Evolutionary conservation across 169 alveolate species (phyloP), one percentile per base, ranked within the genome.

Genomic region (Theileria sp.): DNA sequence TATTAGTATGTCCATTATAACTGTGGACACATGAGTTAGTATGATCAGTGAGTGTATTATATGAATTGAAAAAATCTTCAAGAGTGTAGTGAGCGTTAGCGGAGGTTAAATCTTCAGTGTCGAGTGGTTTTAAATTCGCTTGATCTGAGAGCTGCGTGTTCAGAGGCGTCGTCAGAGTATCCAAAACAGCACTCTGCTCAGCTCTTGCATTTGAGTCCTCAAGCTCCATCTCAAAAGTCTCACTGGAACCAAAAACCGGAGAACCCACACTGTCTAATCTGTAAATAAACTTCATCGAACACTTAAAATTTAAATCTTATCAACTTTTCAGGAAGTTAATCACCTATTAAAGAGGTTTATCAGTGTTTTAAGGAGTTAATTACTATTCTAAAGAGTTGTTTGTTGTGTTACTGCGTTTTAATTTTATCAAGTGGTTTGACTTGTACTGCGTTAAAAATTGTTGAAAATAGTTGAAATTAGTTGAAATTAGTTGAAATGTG

Each of bases 81-180:
- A 74, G 44, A 3, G 80, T 74, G 72, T 60, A 74, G n/a, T 58
- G 80, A n/a, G 73, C 80, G 23, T 58, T 74, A 2, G 80, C 72
- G 13, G 80, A 74, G 56, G 71, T n/a, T 17, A 74, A 26, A 21
- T 74, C 80, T 3, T 74, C 80, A 54, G 74, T 62, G 62, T 74
- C 72, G n/a, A 74, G 77, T 0, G 51, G 75, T 79, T 74, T 74
- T 8, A 36, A 25, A 26, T 69, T 44, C 32, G 32, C 10, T n/a
- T 13, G 49, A 1, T 23, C 28, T 3, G 51, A 23, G 4, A 30
- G 17, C 54, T 44, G 38, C 23, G 77, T 69, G 28, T 51, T 36
- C 3, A 69, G 65, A 17, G 44, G 77, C 25, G 34, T 69, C 77
- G 34, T 23, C 9, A 69, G 54, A 2, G 61, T 60, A 9, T 23